Conservation (phyloP, 345 rosid species). For the Eucalyptus pauciflora region DNA sequence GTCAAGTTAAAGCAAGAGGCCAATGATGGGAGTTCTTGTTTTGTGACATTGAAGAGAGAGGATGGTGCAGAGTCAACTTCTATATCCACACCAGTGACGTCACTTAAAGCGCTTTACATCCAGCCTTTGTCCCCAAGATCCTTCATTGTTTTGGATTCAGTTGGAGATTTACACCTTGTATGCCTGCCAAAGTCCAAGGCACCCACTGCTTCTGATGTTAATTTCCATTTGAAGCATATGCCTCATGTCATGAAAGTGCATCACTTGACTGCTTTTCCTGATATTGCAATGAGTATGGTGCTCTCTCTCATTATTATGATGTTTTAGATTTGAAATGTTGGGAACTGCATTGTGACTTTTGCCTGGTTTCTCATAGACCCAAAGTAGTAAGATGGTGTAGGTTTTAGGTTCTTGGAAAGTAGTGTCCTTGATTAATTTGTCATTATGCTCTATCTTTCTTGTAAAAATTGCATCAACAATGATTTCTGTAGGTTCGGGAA, state of each 20-base stretch:
- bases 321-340: neutral
- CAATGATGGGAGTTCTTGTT: conserved; percentile 25
- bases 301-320: neutral
- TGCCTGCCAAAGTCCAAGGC: conserved; percentile 24
- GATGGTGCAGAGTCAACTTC: conserved; percentile 13
- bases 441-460: neutral
- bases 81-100: neutral
- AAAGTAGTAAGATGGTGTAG: neutral
- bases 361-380: neutral
- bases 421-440: neutral
- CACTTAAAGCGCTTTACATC: conserved; percentile 42
- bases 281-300: conserved; percentile 44
- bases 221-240: conserved; percentile 32
- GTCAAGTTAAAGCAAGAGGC: conserved; percentile 38
- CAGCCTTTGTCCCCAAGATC: conserved; percentile 42
- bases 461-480: neutral
- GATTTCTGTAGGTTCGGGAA: conserved; percentile 40
- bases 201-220: conserved; percentile 19
- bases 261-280: conserved; percentile 56
- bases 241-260: conserved; percentile 58
- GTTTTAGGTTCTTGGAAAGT: neutral
- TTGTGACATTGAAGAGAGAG: conserved; percentile 28
- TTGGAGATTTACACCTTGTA: conserved; percentile 41
- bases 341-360: neutral
- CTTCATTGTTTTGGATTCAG: conserved; percentile 52